These are phyloP conservation scores for Pascua sp. DNA, from an alignment of 1,284 basidiomycete genomes.

Conservation along the genomic window DNA sequence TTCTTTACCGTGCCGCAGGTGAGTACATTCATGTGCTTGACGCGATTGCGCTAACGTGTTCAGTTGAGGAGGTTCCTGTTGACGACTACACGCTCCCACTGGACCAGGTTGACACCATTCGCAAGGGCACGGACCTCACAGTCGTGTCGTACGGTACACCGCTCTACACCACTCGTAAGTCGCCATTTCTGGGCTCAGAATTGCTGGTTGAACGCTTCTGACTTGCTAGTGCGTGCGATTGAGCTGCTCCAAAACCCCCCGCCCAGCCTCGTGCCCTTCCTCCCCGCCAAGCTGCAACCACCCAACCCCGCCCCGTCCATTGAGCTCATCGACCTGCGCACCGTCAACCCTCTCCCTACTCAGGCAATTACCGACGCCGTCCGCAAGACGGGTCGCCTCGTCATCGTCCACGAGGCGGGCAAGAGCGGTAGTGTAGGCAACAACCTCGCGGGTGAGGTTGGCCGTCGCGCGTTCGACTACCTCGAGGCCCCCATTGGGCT, in stretches of 20 bases:
- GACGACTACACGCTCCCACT: constrained; percentile 83
- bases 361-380: constrained; percentile 77
- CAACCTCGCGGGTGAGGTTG: constrained; percentile 80
- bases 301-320: constrained; percentile 58
- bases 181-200: constrained; percentile 51
- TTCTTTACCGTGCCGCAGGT: constrained; percentile 41
- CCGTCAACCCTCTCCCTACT: constrained; percentile 85
- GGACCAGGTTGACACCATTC: constrained; percentile 69
- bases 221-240: constrained; percentile 39
- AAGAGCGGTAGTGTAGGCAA: constrained; percentile 79
- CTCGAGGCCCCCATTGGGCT: constrained; percentile 81
- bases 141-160: constrained; percentile 89
- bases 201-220: not conserved
- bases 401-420: constrained; percentile 89
- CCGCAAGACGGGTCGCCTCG: constrained; percentile 71
- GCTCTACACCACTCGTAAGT: constrained; percentile 78
- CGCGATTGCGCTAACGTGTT: constrained; percentile 1
- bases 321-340: constrained; percentile 86
- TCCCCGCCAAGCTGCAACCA: constrained; percentile 65
- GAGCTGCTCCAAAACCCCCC: constrained; percentile 56
- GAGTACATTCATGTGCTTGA: not conserved
- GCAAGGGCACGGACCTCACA: constrained; percentile 74
- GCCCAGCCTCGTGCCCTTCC: constrained; percentile 60
- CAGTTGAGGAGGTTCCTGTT: constrained; percentile 85
- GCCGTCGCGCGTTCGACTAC: constrained; percentile 79